Evolutionary conservation across 306 rosid genomes (phyloP).

Genomic region (Amphicarpaea edgeworthii): DNA sequence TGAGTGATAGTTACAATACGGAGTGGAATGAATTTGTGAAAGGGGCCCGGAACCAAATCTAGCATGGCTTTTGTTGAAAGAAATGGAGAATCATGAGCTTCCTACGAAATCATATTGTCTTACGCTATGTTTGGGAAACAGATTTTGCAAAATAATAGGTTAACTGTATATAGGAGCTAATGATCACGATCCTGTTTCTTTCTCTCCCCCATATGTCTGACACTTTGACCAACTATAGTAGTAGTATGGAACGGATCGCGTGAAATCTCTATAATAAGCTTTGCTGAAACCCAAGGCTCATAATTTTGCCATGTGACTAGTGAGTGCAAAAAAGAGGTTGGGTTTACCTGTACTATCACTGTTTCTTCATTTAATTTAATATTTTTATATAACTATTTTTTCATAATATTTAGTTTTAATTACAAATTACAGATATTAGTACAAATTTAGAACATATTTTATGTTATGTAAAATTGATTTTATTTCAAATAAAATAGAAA

Average conservation of each 20-base stretch:
- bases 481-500: no score
- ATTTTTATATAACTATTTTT: not conserved
- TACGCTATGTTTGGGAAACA: constrained; percentile 31
- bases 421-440: not conserved
- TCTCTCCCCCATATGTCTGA: not conserved
- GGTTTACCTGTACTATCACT: not conserved
- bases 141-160: constrained; percentile 20
- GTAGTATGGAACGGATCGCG: not conserved
- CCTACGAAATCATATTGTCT: constrained; percentile 44
- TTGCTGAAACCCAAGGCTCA: not conserved
- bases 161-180: constrained; percentile 17
- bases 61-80: constrained; percentile 45
- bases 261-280: not conserved
- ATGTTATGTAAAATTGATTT: not conserved
- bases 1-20: constrained; percentile 2
- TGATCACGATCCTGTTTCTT: constrained; percentile 16
- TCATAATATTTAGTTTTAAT: not conserved
- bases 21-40: constrained; percentile 16
- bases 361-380: not conserved
- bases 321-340: not conserved
- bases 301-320: not conserved
- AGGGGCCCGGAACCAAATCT: constrained; percentile 40
- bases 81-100: constrained; percentile 38
- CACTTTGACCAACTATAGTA: constrained; percentile 2
- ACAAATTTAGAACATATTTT: no score